Percentiles rank a stretch among this genome's conserved stretches.
Conservation (phyloP, 2,329 filamentous ascomycete species). For the Aureobasidium melanogenum region DNA sequence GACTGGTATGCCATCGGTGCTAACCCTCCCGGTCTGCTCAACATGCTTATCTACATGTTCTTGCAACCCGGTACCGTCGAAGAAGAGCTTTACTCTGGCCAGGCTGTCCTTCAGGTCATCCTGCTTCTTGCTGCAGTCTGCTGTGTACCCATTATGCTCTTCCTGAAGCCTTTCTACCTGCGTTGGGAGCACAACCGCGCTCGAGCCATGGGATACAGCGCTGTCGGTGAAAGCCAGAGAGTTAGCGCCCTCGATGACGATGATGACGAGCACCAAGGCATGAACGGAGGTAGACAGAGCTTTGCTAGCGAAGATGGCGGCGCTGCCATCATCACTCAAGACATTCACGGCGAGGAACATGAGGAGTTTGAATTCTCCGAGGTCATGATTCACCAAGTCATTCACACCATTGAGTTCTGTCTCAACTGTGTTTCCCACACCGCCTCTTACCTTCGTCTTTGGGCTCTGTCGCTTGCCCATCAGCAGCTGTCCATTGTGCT, state of each 20-base stretch:
- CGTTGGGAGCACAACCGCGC: conserved; percentile 88
- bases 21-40: conserved; percentile 77
- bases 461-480: conserved; percentile 93
- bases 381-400: conserved; percentile 97
- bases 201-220: conserved; percentile 80
- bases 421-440: conserved; percentile 99
- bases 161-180: conserved; percentile 93
- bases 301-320: conserved; percentile 65
- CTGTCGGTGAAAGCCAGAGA: conserved; percentile 78
- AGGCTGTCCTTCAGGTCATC: conserved; percentile 64
- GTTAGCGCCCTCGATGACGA: conserved; percentile 88
- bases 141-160: conserved; percentile 84
- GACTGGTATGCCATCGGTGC: conserved; percentile 65
- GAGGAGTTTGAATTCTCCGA: conserved; percentile 97
- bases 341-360: conserved; percentile 71
- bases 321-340: conserved; percentile 79
- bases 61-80: conserved; percentile 70
- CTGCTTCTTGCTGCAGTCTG: conserved; percentile 72
- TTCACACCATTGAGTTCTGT: conserved; percentile 99
- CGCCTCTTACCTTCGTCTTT: conserved; percentile 94
- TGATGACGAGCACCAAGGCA: conserved; percentile 48
- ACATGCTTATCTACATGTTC: conserved; percentile 99
- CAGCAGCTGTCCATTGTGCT: conserved; percentile 94
- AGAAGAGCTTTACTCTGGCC: conserved; percentile 68
- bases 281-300: conserved; percentile 55